Evolutionary conservation across 345 rosid species (phyloP), one percentile per base, ranked within the genome.

Genomic region (Geranium rotundifolium): DNA sequence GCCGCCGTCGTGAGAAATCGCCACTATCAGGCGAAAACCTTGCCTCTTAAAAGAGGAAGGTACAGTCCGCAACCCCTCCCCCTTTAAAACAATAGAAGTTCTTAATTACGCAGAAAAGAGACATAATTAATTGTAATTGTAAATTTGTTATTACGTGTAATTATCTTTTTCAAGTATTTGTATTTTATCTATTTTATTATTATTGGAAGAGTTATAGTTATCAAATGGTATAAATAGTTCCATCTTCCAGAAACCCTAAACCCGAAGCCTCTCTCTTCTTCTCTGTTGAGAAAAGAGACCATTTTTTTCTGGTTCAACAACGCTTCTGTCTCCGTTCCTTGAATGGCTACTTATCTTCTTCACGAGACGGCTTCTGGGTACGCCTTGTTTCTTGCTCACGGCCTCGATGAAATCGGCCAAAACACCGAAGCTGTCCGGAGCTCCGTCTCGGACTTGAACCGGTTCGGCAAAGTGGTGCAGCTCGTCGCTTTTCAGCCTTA

Each of bases 361-460:
- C 72, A 75, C 73, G 96, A 87, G 74, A 74, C 96, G 18, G 79
- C 96, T 30, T 89, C 96, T 16, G 95, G 96, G 1, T 87, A 79
- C 69, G 67, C 78, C 20, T 65, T 89, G 62, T 75, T 85, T 41
- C 65, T 57, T 1, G 96, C 77, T 9, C 75, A 83, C 13, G 88
- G 95, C 0, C 75, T 87, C 60, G 95, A 89, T 69, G 88, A 87
- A 74, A 89, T 89, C 37, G 96, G 91, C 34, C 95, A 89, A 70
- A 81, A 82, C 78, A 80, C 84, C 0, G 95, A 90, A 61, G 95
- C 96, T 4, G 95, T 89, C 61, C 85, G 86, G 41, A 73, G 63
- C 82, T 89, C 96, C 23, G 76, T 90, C 54, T 20, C 78, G 2
- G 95, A 90, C 69, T 72, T 90, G 34, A 84, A 76, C 61, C 84